These are phyloP conservation scores for Wickerhamomyces xylosicus DNA, from an alignment of 805 yeast species.

Conservation along the genomic window DNA sequence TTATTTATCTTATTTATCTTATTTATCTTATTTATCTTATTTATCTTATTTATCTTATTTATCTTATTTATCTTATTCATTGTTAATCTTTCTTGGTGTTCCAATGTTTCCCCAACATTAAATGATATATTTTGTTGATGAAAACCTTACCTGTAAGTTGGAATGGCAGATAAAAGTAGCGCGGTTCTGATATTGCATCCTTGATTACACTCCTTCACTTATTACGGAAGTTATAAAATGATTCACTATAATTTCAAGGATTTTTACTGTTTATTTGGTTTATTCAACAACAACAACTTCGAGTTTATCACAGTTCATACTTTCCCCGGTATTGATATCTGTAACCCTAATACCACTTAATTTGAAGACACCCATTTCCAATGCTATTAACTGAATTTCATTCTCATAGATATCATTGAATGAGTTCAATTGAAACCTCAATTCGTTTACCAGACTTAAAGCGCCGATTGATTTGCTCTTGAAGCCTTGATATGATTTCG, in stretches of 20 bases:
- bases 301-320: constrained; percentile 58
- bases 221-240: no score
- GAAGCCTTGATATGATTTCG: constrained; percentile 25
- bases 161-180: no score
- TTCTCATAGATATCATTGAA: constrained; percentile 57
- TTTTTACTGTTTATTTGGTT: no score
- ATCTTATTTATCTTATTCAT: no score
- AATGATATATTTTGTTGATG: no score
- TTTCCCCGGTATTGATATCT: constrained; percentile 56
- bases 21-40: no score
- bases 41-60: no score
- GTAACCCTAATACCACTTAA: constrained; percentile 56
- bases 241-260: no score
- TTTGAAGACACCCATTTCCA: constrained; percentile 54
- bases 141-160: no score
- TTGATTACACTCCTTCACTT: no score
- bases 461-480: constrained; percentile 43
- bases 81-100: neutral
- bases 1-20: no score
- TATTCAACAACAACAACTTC: constrained; percentile 48
- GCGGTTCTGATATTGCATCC: no score
- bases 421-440: constrained; percentile 43
- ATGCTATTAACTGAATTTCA: constrained; percentile 47
- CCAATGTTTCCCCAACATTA: neutral
- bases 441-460: constrained; percentile 53